Conservation (phyloP, 306 rosid genomes). For the Citrullus mucosospermus region DNA sequence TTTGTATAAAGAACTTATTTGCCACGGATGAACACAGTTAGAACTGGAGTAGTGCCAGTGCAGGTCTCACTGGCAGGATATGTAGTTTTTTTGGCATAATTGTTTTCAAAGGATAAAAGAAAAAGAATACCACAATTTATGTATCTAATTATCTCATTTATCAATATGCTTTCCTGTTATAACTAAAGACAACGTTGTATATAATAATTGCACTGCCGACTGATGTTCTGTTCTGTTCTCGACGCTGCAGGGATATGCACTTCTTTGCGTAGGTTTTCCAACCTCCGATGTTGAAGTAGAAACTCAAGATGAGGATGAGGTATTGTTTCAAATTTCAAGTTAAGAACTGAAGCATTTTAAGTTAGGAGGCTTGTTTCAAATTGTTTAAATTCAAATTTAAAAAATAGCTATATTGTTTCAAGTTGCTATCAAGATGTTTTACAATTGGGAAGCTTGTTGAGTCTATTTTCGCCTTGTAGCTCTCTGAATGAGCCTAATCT, state of each 20-base stretch:
- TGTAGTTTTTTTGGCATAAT: background rate
- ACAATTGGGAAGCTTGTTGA: background rate
- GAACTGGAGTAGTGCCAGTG: background rate
- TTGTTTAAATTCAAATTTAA: too few relatives aligned
- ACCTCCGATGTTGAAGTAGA: conserved; percentile 87
- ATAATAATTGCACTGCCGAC: background rate
- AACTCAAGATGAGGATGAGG: conserved; percentile 99
- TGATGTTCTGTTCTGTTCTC: background rate
- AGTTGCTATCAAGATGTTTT: background rate
- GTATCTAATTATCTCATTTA: background rate
- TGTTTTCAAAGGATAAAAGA: background rate
- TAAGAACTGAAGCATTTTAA: background rate
- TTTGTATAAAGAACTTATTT: background rate
- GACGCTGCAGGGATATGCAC: conserved; percentile 84
- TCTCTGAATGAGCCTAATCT: background rate
- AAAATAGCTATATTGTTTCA: too few relatives aligned
- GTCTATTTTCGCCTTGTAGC: background rate
- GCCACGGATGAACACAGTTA: background rate
- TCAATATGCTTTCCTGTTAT: background rate
- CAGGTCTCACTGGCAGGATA: background rate
- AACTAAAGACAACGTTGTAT: background rate
- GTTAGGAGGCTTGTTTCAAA: background rate
- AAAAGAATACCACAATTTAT: background rate
- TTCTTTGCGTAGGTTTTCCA: conserved; percentile 94
- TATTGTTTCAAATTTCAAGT: conserved; percentile 14